Percentiles rank a stretch among this genome's conserved stretches.
phyloP scores from a whole-genome alignment of 2,329 filamentous ascomycete species.

The Pseudogymnoascus sp. region DNA sequence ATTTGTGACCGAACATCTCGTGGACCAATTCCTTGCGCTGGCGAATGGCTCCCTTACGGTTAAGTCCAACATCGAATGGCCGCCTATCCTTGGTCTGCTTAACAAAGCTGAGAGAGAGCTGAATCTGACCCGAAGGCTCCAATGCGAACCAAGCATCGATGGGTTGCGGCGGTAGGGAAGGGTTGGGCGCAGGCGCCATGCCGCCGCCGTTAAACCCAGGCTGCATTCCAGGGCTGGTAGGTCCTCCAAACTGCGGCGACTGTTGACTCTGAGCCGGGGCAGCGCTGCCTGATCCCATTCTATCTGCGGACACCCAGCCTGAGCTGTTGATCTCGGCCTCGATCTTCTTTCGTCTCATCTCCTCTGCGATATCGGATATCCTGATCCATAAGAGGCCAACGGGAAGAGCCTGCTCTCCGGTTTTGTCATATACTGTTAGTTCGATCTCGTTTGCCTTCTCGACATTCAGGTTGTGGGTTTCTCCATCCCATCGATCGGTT shows the following conservation, averaged over 20 bases:
- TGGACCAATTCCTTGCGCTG: conserved; percentile 97
- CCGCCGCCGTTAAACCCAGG: conserved; percentile 25
- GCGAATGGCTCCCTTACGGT: conserved; percentile 90
- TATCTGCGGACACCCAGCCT: conserved; percentile 95
- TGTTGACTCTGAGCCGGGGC: conserved; percentile 43
- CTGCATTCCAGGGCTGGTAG: conserved; percentile 33
- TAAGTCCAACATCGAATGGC: conserved; percentile 81
- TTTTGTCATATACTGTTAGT: conserved; percentile 94
- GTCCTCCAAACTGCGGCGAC: conserved; percentile 40
- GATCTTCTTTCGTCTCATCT: conserved; percentile 94
- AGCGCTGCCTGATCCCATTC: conserved; percentile 64
- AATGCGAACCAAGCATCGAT: conserved; percentile 97
- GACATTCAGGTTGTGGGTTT: conserved; percentile 86
- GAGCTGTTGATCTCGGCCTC: conserved; percentile 91
- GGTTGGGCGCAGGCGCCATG: conserved; percentile 29
- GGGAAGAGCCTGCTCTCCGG: conserved; percentile 80
- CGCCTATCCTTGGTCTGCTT: conserved; percentile 82
- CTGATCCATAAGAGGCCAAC: conserved; percentile 95
- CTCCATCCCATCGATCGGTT: conserved; percentile 85
- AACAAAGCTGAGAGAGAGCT: conserved; percentile 83
- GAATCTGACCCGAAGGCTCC: conserved; percentile 87
- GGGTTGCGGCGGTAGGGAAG: conserved; percentile 40
- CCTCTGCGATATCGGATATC: conserved; percentile 94
- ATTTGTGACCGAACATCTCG: conserved; percentile 99
- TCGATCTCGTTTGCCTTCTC: conserved; percentile 99